These are phyloP conservation scores for Takashimella koratensis DNA, from an alignment of 1,284 basidiomycete genomes.

Conservation along the genomic window DNA sequence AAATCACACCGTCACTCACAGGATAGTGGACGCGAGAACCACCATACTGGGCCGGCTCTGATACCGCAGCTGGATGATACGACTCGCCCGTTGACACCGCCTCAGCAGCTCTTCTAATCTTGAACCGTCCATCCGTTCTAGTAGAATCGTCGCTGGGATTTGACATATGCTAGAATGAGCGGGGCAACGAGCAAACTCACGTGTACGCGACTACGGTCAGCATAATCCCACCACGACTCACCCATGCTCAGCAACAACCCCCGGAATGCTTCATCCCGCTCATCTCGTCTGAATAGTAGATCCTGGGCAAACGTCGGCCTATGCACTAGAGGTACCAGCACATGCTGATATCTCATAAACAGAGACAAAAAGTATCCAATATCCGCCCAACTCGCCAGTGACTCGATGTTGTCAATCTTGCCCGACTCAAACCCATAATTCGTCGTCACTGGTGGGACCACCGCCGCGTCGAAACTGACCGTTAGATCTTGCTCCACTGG, in stretches of 20 bases:
- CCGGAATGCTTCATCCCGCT: conserved; percentile 24
- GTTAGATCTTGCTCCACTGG: not conserved
- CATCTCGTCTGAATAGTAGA: conserved; percentile 24
- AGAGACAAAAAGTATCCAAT: conserved; percentile 28
- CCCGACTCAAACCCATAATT: not conserved
- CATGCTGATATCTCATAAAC: conserved; percentile 27
- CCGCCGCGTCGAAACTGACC: no score
- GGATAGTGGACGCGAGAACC: conserved; percentile 15
- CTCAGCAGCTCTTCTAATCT: conserved; percentile 16
- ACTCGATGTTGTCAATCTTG: conserved; percentile 13
- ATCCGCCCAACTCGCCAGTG: conserved; percentile 21
- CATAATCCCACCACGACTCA: conserved; percentile 5
- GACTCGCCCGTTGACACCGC: conserved; percentile 21
- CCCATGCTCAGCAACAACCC: conserved; percentile 28
- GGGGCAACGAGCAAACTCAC: no score
- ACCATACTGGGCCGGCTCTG: conserved; percentile 18
- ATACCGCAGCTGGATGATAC: conserved; percentile 21
- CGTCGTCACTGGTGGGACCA: not conserved
- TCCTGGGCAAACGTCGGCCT: conserved; percentile 29
- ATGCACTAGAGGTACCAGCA: conserved; percentile 28
- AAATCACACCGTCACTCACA: no score
- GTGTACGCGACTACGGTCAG: conserved; percentile 22
- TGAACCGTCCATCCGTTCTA: conserved; percentile 14
- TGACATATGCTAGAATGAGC: no score
- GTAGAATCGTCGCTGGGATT: conserved; percentile 26